Percentiles rank a stretch among this genome's conserved stretches.
Evolutionary conservation across 2,329 filamentous ascomycete genomes (phyloP).

Genomic region (Fonsecaea nubica): DNA sequence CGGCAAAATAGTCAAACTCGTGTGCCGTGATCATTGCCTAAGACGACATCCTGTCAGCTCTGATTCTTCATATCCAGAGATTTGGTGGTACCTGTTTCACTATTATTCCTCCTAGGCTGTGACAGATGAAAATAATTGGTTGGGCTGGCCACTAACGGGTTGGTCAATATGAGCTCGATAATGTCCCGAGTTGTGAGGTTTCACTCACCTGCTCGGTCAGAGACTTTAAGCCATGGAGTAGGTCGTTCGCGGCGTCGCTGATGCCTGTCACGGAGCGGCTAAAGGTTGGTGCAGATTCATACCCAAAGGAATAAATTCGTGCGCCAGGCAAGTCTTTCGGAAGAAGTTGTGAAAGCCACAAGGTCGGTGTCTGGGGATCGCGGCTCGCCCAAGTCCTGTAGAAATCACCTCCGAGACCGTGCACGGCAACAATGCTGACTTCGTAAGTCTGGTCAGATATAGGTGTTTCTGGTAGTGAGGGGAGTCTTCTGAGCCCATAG

Average conservation of each 20-base stretch:
- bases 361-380: constrained; percentile 20
- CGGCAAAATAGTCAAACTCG: constrained; percentile 25
- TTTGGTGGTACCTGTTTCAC: constrained; percentile 30
- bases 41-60: background rate
- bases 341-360: constrained; percentile 32
- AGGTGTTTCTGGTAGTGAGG: constrained; percentile 15
- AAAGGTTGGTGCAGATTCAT: constrained; percentile 26
- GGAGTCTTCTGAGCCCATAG: constrained; percentile 18
- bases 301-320: constrained; percentile 31
- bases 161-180: constrained; percentile 18
- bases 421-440: constrained; percentile 28
- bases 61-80: background rate
- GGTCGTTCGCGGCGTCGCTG: constrained; percentile 17
- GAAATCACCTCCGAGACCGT: constrained; percentile 30
- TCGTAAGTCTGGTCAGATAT: constrained; percentile 14
- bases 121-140: constrained; percentile 34
- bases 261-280: constrained; percentile 24
- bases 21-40: constrained; percentile 34
- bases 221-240: constrained; percentile 15
- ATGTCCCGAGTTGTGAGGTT: constrained; percentile 2
- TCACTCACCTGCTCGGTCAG: constrained; percentile 14
- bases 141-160: constrained; percentile 18
- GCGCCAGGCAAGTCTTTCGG: constrained; percentile 24
- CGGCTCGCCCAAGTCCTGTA: constrained; percentile 27
- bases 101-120: constrained; percentile 34